Evolutionary conservation across 768 basidiomycete species (phyloP), one percentile per base, ranked within the genome.

Genomic region (Cyclocybe aegerita): DNA sequence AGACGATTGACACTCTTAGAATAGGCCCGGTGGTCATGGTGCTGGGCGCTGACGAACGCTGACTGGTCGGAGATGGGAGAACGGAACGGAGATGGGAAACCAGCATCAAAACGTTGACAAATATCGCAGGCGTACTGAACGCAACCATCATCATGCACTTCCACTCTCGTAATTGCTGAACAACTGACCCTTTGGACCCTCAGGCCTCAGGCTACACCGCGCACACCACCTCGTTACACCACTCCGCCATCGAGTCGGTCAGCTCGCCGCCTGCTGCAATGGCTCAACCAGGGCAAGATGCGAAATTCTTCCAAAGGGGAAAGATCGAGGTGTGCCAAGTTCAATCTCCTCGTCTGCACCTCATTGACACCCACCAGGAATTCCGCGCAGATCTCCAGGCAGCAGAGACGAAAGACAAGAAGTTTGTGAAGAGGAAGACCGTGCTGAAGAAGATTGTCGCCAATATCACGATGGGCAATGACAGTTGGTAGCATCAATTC

Each of bases 391-490:
- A 98, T 66, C 80, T 97, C 39, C 89, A 91, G 67, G 89, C 90
- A 41, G 89, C 91, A 7, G 93, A 93, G 66, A 77, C 87, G 56
- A 97, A 97, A 72, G 97, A 99, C 79, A 99, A 98, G 79, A 96
- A 94, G 62, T 98, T 82, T 57, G 73, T 83, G 59, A 95, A 95
- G 70, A 82, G 94, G 61, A 98, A 94, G 80, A 94, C 84, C 0
- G 88, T 92, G 14, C 71, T 98, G 60, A 98, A 99, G 81, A 96
- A 95, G 76, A 88, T 98, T 53, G 93, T 98, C 9, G 97, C 97
- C 37, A 98, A 98, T 69, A 98, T 98, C 69, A 99, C 97, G 3
- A 98, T 99, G 95, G 97, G 97, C 39, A 97, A 94, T 65, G 95
- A 98, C 71, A 95, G 96, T 97, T 65, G 72, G 93, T 83, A 66